Evolutionary conservation across 1,284 basidiomycete species (phyloP).

Genomic region (Meira nashicola): DNA sequence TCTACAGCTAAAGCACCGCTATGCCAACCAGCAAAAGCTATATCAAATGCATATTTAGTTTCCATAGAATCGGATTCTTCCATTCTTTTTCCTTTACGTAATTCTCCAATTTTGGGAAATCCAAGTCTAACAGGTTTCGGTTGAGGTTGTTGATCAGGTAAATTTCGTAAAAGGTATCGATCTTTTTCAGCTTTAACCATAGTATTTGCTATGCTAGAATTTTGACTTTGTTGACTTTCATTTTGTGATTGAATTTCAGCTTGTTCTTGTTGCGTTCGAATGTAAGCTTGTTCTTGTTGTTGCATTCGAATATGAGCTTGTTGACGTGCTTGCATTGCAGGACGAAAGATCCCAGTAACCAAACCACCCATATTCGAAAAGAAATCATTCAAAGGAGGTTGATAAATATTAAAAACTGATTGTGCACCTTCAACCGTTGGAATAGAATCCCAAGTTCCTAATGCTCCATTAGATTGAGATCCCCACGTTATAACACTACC

Average conservation of each 20-base stretch:
- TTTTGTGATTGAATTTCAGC: too few relatives aligned
- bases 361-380: not conserved
- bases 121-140: conserved; percentile 2
- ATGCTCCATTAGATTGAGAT: conserved; percentile 3
- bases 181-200: conserved; percentile 7
- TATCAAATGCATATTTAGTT: conserved; percentile 13
- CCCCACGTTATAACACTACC: conserved; percentile 11
- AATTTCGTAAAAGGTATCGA: conserved; percentile 1
- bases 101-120: not conserved
- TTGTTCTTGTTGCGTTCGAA: not conserved
- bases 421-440: not conserved
- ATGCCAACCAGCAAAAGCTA: conserved; percentile 14
- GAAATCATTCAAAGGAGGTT: not conserved
- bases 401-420: too few relatives aligned
- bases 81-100: not conserved
- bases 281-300: not conserved
- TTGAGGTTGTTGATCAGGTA: not conserved
- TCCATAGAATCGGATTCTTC: conserved; percentile 2
- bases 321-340: not conserved
- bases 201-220: not conserved
- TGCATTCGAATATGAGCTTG: not conserved
- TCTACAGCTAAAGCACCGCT: conserved; percentile 11
- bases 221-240: too few relatives aligned
- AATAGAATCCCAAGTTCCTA: conserved; percentile 8
- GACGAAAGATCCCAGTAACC: not conserved